phyloP scores from a whole-genome alignment of 1,139 yeast species.

The Zygoascus sp. region DNA sequence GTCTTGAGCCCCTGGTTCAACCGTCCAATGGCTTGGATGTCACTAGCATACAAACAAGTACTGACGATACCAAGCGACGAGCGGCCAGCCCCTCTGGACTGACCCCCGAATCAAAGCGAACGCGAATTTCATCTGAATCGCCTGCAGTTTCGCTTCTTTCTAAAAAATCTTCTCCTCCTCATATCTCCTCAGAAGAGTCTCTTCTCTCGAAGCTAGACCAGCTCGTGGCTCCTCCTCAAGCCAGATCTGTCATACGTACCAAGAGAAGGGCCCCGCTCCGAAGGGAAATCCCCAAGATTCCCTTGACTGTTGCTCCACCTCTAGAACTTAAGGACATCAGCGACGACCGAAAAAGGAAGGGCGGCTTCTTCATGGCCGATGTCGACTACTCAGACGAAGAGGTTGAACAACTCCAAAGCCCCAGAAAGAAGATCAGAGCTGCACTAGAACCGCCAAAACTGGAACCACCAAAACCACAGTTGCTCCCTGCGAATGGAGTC shows the following conservation, averaged over 20 bases:
- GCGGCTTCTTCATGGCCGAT: slow-evolving; percentile 31
- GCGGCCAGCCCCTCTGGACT: not conserved
- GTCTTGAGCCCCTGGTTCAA: too few relatives aligned
- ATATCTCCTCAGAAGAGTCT: not conserved
- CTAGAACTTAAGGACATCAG: slow-evolving; percentile 18
- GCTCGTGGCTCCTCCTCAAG: not conserved
- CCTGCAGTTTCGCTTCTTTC: not conserved
- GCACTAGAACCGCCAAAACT: not conserved
- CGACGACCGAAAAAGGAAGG: slow-evolving; percentile 25
- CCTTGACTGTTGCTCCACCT: slow-evolving; percentile 1
- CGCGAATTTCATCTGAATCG: not conserved
- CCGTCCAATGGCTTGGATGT: too few relatives aligned
- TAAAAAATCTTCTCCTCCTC: not conserved
- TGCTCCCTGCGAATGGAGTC: not conserved
- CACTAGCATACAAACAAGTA: too few relatives aligned
- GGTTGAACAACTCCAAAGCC: slow-evolving; percentile 3
- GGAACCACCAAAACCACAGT: not conserved
- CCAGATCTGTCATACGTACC: not conserved
- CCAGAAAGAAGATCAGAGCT: slow-evolving; percentile 7
- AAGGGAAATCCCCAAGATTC: slow-evolving; percentile 2
- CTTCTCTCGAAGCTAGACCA: not conserved
- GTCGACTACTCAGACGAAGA: slow-evolving; percentile 29
- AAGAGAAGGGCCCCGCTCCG: not conserved
- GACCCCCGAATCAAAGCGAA: slow-evolving; percentile 1
- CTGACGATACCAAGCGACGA: not conserved